Base-by-base conservation (phyloP, 495 filamentous ascomycete genomes). In the Hypoxylon cercidicola region DNA sequence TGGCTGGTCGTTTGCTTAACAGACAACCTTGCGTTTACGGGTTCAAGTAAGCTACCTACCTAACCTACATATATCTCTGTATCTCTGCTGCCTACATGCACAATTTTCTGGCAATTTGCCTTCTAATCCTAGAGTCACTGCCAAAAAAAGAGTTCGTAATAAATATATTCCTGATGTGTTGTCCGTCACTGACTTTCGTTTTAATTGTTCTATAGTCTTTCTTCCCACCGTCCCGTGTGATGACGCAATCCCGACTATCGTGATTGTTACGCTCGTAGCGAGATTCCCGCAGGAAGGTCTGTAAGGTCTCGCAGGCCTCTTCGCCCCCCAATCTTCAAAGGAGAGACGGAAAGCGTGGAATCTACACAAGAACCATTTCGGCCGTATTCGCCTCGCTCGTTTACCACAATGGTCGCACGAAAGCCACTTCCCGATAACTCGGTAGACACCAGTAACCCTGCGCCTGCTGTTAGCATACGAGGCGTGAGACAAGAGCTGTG, bases 361-460 rank as follows among this genome's bases (percentile, higher is more conserved):
- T 37, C 18, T 47, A 21, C 21, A 20, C 18, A 3, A 21, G 51
- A 62, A 1, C 23, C 32, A 18, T 28, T 20, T 68, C 60, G 64
- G 59, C 50, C 55, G 60, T 56, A 63, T 52, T 63, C 15, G 20
- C 65, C 21, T 63, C 41, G 50, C 50, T 59, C 49, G 60, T 40
- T 63, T 63, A 68, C 19, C 60, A 68, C 60, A 55, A 68, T 68
- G 65, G 65, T 68, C 43, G 49, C 65, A 55, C 71, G 76, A 57
- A 83, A 82, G 52, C 79, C 82, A 35, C 53, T 79, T 39, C 72
- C 80, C 21, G 50, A 63, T 23, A 57, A 64, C 43, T 69, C 74
- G 12, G 55, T 66, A 30, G 61, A 74, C 39, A 66, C 74, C 12
- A 60, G 60, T 35, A 37, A 58, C 51, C 28, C 49, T 67, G 34